Conservation (phyloP, 2,329 filamentous ascomycete species). For the Botrytis squamosa region DNA sequence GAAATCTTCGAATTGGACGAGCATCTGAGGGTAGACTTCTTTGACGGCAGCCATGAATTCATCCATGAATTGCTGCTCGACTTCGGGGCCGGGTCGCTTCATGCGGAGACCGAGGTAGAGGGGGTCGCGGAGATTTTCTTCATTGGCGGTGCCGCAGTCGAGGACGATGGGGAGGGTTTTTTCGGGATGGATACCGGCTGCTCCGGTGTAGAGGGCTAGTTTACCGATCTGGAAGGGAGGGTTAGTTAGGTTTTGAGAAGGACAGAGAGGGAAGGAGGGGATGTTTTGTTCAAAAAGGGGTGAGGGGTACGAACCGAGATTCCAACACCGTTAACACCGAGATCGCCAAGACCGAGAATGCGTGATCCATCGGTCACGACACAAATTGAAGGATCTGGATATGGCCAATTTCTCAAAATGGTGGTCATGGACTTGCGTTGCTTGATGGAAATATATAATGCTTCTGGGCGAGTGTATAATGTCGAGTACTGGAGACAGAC, state of each 20-base stretch:
- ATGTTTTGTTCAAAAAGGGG: too few relatives aligned
- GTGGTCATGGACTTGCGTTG: slow-evolving; percentile 87
- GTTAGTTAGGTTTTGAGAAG: neutral
- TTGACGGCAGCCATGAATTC: slow-evolving; percentile 93
- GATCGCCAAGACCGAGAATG: slow-evolving; percentile 87
- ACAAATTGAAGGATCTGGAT: slow-evolving; percentile 86
- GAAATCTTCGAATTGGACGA: slow-evolving; percentile 96
- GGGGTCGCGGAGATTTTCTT: slow-evolving; percentile 63
- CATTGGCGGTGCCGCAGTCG: slow-evolving; percentile 66
- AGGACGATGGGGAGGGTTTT: slow-evolving; percentile 74
- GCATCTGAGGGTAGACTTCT: slow-evolving; percentile 64
- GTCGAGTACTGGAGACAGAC: slow-evolving; percentile 96
- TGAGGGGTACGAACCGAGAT: slow-evolving; percentile 67
- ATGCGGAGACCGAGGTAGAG: slow-evolving; percentile 88
- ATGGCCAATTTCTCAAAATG: slow-evolving; percentile 91
- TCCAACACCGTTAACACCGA: slow-evolving; percentile 95
- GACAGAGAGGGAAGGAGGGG: neutral
- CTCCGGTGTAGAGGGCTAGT: slow-evolving; percentile 89
- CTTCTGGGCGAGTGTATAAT: slow-evolving; percentile 92
- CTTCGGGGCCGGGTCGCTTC: slow-evolving; percentile 72
- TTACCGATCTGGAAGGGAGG: slow-evolving; percentile 70
- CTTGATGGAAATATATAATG: slow-evolving; percentile 92
- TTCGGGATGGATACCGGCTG: slow-evolving; percentile 87
- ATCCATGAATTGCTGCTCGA: slow-evolving; percentile 90
- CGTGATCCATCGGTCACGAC: slow-evolving; percentile 95